Conservation (phyloP, 257 asterid genomes). For the Sherardia arvensis region DNA sequence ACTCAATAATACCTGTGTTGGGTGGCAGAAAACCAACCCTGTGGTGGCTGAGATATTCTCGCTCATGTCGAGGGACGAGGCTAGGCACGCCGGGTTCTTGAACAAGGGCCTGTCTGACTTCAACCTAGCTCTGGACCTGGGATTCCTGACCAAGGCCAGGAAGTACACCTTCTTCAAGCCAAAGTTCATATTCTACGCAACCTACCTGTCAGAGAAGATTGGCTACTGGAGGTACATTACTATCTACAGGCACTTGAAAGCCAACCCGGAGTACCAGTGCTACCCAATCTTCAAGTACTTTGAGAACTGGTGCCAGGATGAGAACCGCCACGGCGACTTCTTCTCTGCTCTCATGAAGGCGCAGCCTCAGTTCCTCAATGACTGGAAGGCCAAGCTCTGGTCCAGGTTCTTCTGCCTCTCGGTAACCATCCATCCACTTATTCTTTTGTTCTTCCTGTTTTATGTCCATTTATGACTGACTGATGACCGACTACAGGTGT, state of each 20-base stretch:
- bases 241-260: conserved; percentile 87
- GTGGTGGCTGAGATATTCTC: conserved; percentile 95
- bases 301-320: conserved; percentile 99
- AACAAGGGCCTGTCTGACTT: conserved; percentile 88
- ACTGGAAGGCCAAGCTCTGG: conserved; percentile 99
- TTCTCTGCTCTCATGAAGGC: conserved; percentile 99
- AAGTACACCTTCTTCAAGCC: conserved; percentile 98
- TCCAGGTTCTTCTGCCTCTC: conserved; percentile 97
- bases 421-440: conserved; percentile 23
- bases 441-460: conserved; percentile 1
- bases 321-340: conserved; percentile 99
- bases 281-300: conserved; percentile 98
- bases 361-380: conserved; percentile 98
- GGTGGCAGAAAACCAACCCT: conserved; percentile 96
- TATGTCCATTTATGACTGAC: background rate
- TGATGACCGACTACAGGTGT: conserved; percentile 40
- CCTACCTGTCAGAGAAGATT: conserved; percentile 52
- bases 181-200: conserved; percentile 66
- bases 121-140: conserved; percentile 94
- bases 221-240: conserved; percentile 99
- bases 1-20: too few relatives aligned
- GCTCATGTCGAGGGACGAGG: conserved; percentile 94
- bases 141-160: conserved; percentile 93
- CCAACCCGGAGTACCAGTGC: conserved; percentile 83
- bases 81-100: conserved; percentile 89